A percentile compares a stretch with the other conserved stretches of the same genome.
Evolutionary conservation across 495 filamentous ascomycete genomes (phyloP).

Genomic region (Pseudoneurospora amorphoporcata): DNA sequence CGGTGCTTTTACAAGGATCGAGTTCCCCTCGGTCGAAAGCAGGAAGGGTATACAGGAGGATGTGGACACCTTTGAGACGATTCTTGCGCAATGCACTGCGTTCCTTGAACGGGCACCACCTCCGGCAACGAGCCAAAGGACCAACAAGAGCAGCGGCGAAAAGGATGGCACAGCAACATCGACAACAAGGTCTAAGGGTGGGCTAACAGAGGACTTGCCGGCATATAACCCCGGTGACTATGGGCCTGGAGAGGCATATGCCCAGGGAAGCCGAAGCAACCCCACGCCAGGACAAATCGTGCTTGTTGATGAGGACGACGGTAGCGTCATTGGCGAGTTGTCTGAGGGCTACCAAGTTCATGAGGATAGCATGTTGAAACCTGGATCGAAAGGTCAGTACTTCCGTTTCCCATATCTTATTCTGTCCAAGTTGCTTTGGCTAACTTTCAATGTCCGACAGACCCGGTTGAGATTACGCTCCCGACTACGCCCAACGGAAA

Average conservation of each 20-base stretch:
- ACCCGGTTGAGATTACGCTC: conserved; percentile 83
- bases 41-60: conserved; percentile 74
- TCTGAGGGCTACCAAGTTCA: conserved; percentile 70
- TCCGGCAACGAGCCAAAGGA: conserved; percentile 26
- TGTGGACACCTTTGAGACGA: conserved; percentile 92
- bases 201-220: conserved; percentile 33
- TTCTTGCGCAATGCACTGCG: conserved; percentile 88
- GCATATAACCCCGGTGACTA: conserved; percentile 76
- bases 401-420: neutral
- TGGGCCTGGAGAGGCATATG: conserved; percentile 69
- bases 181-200: conserved; percentile 25
- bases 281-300: conserved; percentile 65
- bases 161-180: conserved; percentile 41
- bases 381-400: conserved; percentile 74
- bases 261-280: conserved; percentile 39
- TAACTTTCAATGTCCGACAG: conserved; percentile 33
- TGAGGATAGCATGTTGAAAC: conserved; percentile 60
- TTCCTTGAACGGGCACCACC: conserved; percentile 72
- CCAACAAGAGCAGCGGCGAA: conserved; percentile 24
- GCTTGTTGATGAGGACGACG: conserved; percentile 91
- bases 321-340: conserved; percentile 86
- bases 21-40: conserved; percentile 66
- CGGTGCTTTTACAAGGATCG: conserved; percentile 82
- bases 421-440: neutral
- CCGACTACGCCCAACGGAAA: conserved; percentile 59